Evolutionary conservation across 306 rosid species (phyloP).

Genomic region (Fagus sylvatica): DNA sequence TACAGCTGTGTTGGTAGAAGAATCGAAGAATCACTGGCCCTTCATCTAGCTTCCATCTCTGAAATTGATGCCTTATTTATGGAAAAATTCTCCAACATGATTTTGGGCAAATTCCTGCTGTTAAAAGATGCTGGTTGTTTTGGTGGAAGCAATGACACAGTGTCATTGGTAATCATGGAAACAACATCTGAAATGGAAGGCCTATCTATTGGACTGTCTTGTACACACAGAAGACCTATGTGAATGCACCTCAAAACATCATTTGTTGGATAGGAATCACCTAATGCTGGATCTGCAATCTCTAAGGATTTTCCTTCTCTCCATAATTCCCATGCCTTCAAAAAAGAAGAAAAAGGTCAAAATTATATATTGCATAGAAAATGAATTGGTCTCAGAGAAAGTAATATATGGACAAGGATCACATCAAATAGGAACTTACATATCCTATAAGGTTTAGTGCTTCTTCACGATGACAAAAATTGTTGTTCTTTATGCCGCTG

Average conservation of each 20-base stretch:
- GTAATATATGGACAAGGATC: neutral
- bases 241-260: constrained; percentile 33
- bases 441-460: neutral
- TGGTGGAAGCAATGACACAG: constrained; percentile 14
- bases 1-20: no score
- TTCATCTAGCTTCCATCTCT: constrained; percentile 17
- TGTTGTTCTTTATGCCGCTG: neutral
- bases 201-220: constrained; percentile 28
- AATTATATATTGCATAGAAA: neutral
- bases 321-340: constrained; percentile 19
- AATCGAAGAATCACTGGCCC: neutral
- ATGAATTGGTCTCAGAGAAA: neutral
- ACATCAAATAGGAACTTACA: neutral
- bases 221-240: constrained; percentile 31
- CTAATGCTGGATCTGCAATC: neutral
- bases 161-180: constrained; percentile 25
- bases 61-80: constrained; percentile 13
- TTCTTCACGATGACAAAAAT: neutral
- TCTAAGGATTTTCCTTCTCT: constrained; percentile 7
- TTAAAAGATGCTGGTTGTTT: constrained; percentile 9
- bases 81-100: neutral
- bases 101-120: neutral
- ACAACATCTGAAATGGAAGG: constrained; percentile 36
- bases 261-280: neutral
- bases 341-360: neutral